Conservation (phyloP, 2,329 filamentous ascomycete genomes). For the Monosporascus sp. region DNA sequence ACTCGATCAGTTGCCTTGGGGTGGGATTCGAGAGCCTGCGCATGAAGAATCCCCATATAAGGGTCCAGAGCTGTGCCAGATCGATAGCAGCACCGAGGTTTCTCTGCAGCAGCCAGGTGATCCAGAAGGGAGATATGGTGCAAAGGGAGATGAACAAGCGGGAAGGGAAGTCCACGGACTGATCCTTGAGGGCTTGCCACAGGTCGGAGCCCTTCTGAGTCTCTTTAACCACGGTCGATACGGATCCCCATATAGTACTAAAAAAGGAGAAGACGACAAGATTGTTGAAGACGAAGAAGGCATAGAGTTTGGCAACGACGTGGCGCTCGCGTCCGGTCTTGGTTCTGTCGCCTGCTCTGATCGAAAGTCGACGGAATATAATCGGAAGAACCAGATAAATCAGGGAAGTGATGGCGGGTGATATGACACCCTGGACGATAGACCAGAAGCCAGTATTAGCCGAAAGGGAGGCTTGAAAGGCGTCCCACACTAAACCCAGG, state of each 20-base stretch:
- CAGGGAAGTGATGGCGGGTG: conserved; percentile 80
- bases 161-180: conserved; percentile 48
- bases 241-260: conserved; percentile 71
- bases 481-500: conserved; percentile 72
- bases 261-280: conserved; percentile 91
- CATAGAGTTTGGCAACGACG: conserved; percentile 83
- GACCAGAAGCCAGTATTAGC: conserved; percentile 68
- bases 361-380: conserved; percentile 82
- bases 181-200: conserved; percentile 63
- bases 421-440: conserved; percentile 84
- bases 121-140: conserved; percentile 83
- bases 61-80: conserved; percentile 78
- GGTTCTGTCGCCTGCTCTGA: conserved; percentile 78
- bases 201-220: conserved; percentile 53
- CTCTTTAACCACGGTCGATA: conserved; percentile 57
- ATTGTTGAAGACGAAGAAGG: conserved; percentile 98
- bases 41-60: conserved; percentile 79
- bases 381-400: conserved; percentile 85
- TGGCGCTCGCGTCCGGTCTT: conserved; percentile 91
- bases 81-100: conserved; percentile 93
- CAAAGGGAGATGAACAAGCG: conserved; percentile 72
- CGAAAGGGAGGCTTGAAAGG: conserved; percentile 62
- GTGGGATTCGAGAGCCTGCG: conserved; percentile 84
- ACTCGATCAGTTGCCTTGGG: conserved; percentile 83
- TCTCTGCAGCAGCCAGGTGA: conserved; percentile 87